Evolutionary conservation across 2,329 filamentous ascomycete genomes (phyloP).

Genomic region (Myrmaecium sp.): DNA sequence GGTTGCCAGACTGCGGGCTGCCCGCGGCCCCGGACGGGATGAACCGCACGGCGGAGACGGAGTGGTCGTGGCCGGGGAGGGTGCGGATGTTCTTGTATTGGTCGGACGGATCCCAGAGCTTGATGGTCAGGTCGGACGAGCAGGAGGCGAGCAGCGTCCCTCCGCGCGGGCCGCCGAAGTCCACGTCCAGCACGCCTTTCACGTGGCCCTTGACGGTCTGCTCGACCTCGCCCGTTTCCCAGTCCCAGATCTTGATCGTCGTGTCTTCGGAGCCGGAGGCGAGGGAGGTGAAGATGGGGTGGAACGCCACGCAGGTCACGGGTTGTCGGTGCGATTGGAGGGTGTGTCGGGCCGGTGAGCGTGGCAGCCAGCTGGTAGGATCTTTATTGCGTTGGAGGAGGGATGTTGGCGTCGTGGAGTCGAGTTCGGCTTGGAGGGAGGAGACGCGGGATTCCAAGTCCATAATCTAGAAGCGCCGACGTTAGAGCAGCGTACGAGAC

Average conservation of each 20-base stretch:
- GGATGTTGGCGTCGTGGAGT: constrained; percentile 64
- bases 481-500: constrained; percentile 1
- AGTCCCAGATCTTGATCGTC: constrained; percentile 96
- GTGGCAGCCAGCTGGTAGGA: constrained; percentile 72
- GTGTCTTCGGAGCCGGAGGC: constrained; percentile 84
- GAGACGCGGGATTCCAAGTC: constrained; percentile 67
- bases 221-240: constrained; percentile 83
- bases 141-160: constrained; percentile 68
- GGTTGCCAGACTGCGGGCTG: constrained; percentile 61
- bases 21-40: constrained; percentile 69
- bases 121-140: constrained; percentile 81
- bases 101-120: constrained; percentile 82
- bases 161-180: constrained; percentile 73
- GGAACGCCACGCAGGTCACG: constrained; percentile 80
- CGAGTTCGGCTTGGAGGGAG: constrained; percentile 64
- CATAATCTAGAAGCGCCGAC: constrained; percentile 50
- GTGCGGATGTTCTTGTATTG: constrained; percentile 94
- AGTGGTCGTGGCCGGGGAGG: constrained; percentile 80
- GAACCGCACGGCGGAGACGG: constrained; percentile 75
- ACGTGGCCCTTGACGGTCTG: constrained; percentile 85
- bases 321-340: constrained; percentile 68
- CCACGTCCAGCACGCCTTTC: constrained; percentile 70
- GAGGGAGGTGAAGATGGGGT: constrained; percentile 77
- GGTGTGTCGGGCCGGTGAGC: constrained; percentile 61
- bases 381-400: constrained; percentile 69